Conservation (phyloP, 2,329 filamentous ascomycete genomes). For the Fusarium solani-melongenae region DNA sequence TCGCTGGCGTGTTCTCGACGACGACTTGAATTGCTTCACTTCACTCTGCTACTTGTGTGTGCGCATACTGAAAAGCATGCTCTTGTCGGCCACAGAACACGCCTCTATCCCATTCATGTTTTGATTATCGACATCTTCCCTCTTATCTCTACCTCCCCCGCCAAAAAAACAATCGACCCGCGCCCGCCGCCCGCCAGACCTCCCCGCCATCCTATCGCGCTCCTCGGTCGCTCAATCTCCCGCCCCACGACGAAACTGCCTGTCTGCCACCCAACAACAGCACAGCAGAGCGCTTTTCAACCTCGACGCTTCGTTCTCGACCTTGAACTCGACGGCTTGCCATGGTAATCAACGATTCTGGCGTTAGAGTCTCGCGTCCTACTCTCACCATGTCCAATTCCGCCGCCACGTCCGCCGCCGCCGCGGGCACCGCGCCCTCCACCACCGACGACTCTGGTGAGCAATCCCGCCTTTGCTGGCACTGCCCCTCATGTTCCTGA, state of each 20-base stretch:
- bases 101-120: slow-evolving; percentile 32
- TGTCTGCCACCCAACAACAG: slow-evolving; percentile 19
- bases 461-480: slow-evolving; percentile 43
- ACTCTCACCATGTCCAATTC: slow-evolving; percentile 53
- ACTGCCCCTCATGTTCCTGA: slow-evolving; percentile 50
- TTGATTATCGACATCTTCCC: slow-evolving; percentile 27
- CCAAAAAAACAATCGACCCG: slow-evolving; percentile 38
- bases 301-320: slow-evolving; percentile 14
- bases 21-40: slow-evolving; percentile 46
- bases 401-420: slow-evolving; percentile 45
- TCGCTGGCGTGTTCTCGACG: slow-evolving; percentile 42
- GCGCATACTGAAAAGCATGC: slow-evolving; percentile 42
- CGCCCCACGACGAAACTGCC: slow-evolving; percentile 40
- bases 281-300: slow-evolving; percentile 4
- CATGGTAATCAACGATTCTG: slow-evolving; percentile 56
- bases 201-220: slow-evolving; percentile 39
- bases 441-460: slow-evolving; percentile 56
- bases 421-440: slow-evolving; percentile 42
- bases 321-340: slow-evolving; percentile 28
- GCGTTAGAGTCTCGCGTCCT: slow-evolving; percentile 50
- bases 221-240: slow-evolving; percentile 37
- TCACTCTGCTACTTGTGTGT: slow-evolving; percentile 24
- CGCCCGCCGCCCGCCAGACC: slow-evolving; percentile 34
- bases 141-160: slow-evolving; percentile 35
- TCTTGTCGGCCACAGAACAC: slow-evolving; percentile 43